Evolutionary conservation across 2,329 filamentous ascomycete genomes (phyloP), one percentile per base, ranked within the genome.

Genomic region (Podosphaera fusca): DNA sequence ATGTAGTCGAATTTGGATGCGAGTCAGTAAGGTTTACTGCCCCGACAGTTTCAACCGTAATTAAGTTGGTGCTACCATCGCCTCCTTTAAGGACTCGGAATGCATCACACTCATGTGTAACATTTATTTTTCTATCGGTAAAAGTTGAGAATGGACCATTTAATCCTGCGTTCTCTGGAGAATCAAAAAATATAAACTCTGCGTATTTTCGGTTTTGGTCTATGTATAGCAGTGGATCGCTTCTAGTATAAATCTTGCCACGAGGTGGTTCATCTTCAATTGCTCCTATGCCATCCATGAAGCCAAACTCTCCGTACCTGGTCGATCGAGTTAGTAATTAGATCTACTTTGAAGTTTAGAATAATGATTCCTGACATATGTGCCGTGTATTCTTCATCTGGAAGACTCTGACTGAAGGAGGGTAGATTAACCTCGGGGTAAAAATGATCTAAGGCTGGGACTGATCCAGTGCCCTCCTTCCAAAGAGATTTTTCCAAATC

Each of bases 321-420:
- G 3, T 7, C 57, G 12, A 10, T 14, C 53, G 30, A 40, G 47
- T 51, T 31, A 58, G 21, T 4, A 29, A 1, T 50, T 45, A 10
- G 21, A 50, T 30, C 33, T 50, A 50, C n/a, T 29, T 29, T 14
- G 36, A 49, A 46, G 35, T 29, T 38, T 6, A 21, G 21, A 21
- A 21, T 21, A 47, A 30, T 50, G 6, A 38, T 14, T 1, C 1
- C 63, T 59, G 57, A 69, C 69, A 67, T 69, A 40, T 73, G 72
- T 10, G 73, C 72, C 0, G 69, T 71, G 52, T 71, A 73, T 54
- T 71, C 64, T 30, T 72, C 64, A 31, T 70, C 69, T n/a, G 61
- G 59, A 60, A 65, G 12, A 59, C 56, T 46, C 6, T 58, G 57
- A 4, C 58, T 1, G 55, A 56, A 35, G 4, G 58, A 1, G 55